Conservation (phyloP, 2,329 filamentous ascomycete species). For the Talaromyces sp. region DNA sequence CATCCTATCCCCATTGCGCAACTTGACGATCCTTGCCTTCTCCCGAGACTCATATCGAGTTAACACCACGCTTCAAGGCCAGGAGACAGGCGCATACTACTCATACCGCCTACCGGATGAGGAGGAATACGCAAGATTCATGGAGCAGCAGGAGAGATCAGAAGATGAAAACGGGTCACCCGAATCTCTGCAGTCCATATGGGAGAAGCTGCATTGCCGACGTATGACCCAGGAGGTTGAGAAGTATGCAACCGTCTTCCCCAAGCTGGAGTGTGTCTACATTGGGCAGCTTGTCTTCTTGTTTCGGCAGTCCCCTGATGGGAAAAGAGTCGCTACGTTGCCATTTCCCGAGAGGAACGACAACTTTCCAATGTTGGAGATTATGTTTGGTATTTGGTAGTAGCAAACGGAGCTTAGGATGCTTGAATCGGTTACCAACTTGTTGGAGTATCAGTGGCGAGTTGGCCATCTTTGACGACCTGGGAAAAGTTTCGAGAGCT, state of each 20-base stretch:
- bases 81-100: neutral
- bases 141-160: neutral
- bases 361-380: neutral
- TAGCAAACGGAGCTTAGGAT: too few relatives aligned
- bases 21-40: neutral
- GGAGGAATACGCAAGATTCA: neutral
- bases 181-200: neutral
- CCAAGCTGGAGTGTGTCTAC: neutral
- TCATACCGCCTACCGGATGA: neutral
- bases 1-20: neutral
- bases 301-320: neutral
- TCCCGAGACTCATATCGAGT: neutral
- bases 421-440: too few relatives aligned
- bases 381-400: neutral
- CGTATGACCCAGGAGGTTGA: neutral
- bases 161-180: neutral
- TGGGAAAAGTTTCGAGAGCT: too few relatives aligned
- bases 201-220: neutral
- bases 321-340: neutral
- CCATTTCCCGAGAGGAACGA: neutral
- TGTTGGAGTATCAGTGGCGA: too few relatives aligned
- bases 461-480: too few relatives aligned
- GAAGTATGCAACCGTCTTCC: neutral
- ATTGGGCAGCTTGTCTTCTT: neutral
- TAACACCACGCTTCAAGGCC: neutral